phyloP scores from a whole-genome alignment of 164 flowering plant genomes.

The Aristolochia contorta region DNA sequence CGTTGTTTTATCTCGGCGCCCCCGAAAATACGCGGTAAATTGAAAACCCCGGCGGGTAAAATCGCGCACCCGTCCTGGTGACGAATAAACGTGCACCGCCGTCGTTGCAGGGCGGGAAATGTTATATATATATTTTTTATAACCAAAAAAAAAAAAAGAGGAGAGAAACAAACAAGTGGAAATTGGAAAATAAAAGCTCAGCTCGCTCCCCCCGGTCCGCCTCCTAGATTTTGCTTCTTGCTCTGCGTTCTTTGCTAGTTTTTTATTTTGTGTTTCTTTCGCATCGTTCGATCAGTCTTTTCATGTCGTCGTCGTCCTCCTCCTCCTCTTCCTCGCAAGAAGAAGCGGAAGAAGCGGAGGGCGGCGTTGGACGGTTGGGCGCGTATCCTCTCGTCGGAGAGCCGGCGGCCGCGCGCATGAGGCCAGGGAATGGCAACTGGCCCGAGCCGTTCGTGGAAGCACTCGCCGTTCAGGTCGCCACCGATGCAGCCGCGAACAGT shows the following conservation, averaged over 20 bases:
- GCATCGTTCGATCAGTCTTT: not conserved
- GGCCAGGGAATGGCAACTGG: constrained; percentile 51
- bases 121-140: not conserved
- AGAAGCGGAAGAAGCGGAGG: constrained; percentile 25
- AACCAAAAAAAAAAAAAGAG: not conserved
- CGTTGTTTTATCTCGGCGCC: not conserved
- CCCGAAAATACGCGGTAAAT: constrained; percentile 21
- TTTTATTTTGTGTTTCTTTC: not conserved
- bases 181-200: not conserved
- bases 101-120: constrained; percentile 32
- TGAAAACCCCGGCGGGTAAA: constrained; percentile 1
- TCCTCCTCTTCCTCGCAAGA: constrained; percentile 32
- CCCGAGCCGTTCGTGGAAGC: constrained; percentile 84
- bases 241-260: not conserved
- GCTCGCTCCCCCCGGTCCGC: not conserved
- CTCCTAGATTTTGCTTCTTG: not conserved
- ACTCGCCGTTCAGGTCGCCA: constrained; percentile 56
- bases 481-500: constrained; percentile 34
- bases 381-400: constrained; percentile 16
- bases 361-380: constrained; percentile 9
- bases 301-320: constrained; percentile 4
- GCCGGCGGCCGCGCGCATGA: constrained; percentile 43
- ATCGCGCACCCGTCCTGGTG: not conserved
- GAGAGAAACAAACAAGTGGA: not conserved
- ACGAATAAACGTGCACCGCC: constrained; percentile 21